phyloP scores from a whole-genome alignment of 345 rosid species.

The Lumnitzera littorea region DNA sequence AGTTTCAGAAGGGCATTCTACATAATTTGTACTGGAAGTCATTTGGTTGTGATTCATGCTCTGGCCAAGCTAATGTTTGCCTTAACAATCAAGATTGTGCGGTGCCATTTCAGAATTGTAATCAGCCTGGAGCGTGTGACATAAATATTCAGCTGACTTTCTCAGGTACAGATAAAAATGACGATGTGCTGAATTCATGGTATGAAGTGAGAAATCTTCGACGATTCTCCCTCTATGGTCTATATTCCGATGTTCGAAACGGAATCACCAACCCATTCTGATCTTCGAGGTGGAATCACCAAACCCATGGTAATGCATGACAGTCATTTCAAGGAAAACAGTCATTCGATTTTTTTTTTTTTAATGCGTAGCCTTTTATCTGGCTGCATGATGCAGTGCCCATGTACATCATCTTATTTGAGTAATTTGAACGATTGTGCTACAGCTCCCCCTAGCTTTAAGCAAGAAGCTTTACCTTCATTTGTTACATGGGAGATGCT shows the following conservation, averaged over 20 bases:
- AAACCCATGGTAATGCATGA: not conserved
- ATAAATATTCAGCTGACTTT: slow-evolving; percentile 63
- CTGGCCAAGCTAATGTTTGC: slow-evolving; percentile 35
- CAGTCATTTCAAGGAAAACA: no score
- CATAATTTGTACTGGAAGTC: slow-evolving; percentile 74
- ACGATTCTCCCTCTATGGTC: slow-evolving; percentile 50
- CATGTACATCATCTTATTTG: no score
- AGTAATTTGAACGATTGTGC: no score
- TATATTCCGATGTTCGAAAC: slow-evolving; percentile 36
- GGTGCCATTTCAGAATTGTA: slow-evolving; percentile 49
- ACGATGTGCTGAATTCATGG: slow-evolving; percentile 72
- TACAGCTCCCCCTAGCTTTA: no score
- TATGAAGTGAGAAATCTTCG: slow-evolving; percentile 71
- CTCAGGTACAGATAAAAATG: slow-evolving; percentile 79
- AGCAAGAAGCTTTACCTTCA: no score
- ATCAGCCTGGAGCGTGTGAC: slow-evolving; percentile 47
- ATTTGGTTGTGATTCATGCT: slow-evolving; percentile 64
- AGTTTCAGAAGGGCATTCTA: slow-evolving; percentile 73
- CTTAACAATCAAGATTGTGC: slow-evolving; percentile 61
- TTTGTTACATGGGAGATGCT: no score
- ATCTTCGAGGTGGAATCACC: slow-evolving; percentile 21
- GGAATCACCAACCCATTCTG: slow-evolving; percentile 20
- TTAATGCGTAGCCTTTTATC: no score
- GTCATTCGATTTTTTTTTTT: no score
- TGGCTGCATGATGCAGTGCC: no score